Evolutionary conservation across 2,329 filamentous ascomycete genomes (phyloP).

Genomic region (Fusarium mangiferae): DNA sequence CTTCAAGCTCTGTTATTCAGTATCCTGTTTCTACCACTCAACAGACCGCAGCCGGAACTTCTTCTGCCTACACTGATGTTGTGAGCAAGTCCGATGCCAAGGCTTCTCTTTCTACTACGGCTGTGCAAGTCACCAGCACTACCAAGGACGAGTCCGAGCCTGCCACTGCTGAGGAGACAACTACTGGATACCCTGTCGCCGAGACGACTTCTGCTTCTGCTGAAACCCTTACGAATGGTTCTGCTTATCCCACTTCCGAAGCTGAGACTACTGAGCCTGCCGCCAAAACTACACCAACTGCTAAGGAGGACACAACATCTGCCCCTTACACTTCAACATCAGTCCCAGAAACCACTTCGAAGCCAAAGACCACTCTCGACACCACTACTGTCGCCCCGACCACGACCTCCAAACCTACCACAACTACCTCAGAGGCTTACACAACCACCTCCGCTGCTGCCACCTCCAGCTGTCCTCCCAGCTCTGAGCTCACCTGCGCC

Average conservation of each 20-base stretch:
- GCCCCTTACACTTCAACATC: constrained; percentile 4
- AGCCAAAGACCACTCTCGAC: constrained; percentile 18
- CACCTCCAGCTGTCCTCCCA: constrained; percentile 2
- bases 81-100: neutral
- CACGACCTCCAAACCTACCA: neutral
- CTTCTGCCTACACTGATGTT: neutral
- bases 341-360: neutral
- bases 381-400: neutral
- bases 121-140: constrained; percentile 4
- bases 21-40: neutral
- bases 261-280: neutral
- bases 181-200: neutral
- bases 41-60: neutral
- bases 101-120: neutral
- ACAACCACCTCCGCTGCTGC: constrained; percentile 12
- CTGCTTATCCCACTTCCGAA: neutral
- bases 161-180: neutral
- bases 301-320: neutral
- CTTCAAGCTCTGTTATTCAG: constrained; percentile 4
- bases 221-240: neutral
- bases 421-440: constrained; percentile 19
- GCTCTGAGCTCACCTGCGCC: constrained; percentile 12
- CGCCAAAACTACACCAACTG: neutral
- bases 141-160: constrained; percentile 3
- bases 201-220: neutral